Conservation (phyloP, 345 rosid genomes). For the Hibiscus syriacus region DNA sequence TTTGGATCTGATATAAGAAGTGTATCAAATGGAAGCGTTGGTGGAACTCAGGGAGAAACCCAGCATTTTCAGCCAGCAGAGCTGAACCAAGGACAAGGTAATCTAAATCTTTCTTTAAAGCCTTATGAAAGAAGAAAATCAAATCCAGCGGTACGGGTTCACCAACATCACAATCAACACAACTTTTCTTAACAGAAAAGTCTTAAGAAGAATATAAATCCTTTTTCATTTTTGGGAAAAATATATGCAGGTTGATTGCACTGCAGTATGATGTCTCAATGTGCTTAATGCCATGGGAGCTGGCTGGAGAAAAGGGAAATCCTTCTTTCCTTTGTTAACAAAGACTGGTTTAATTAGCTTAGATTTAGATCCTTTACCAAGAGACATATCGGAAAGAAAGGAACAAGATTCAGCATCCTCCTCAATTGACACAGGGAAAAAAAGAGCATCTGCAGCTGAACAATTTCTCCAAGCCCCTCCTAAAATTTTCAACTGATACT, state of each 20-base stretch:
- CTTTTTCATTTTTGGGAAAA: slow-evolving; percentile 28
- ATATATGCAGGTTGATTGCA: slow-evolving; percentile 31
- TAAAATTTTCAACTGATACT: slow-evolving; percentile 41
- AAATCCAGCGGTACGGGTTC: slow-evolving; percentile 57
- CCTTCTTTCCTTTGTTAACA: slow-evolving; percentile 22
- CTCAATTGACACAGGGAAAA: slow-evolving; percentile 25
- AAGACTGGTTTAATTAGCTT: slow-evolving; percentile 14
- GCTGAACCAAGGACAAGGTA: slow-evolving; percentile 55
- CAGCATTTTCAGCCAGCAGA: slow-evolving; percentile 38
- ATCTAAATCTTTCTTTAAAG: slow-evolving; percentile 62
- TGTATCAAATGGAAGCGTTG: slow-evolving; percentile 46
- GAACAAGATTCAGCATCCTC: slow-evolving; percentile 28
- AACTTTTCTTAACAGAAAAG: slow-evolving; percentile 29
- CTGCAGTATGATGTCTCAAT: slow-evolving; percentile 35
- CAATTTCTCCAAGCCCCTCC: slow-evolving; percentile 38
- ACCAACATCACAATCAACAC: slow-evolving; percentile 17
- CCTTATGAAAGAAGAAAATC: slow-evolving; percentile 79
- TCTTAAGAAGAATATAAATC: slow-evolving; percentile 16
- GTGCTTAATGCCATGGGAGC: slow-evolving; percentile 17
- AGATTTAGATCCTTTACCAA: slow-evolving; percentile 19
- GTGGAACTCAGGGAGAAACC: slow-evolving; percentile 47
- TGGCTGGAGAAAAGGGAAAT: slow-evolving; percentile 20
- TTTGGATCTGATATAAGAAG: slow-evolving; percentile 51
- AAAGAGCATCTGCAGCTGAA: slow-evolving; percentile 36
- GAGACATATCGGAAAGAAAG: slow-evolving; percentile 18